Conservation (phyloP, 2,329 filamentous ascomycete genomes). For the Epichloe festucae region DNA sequence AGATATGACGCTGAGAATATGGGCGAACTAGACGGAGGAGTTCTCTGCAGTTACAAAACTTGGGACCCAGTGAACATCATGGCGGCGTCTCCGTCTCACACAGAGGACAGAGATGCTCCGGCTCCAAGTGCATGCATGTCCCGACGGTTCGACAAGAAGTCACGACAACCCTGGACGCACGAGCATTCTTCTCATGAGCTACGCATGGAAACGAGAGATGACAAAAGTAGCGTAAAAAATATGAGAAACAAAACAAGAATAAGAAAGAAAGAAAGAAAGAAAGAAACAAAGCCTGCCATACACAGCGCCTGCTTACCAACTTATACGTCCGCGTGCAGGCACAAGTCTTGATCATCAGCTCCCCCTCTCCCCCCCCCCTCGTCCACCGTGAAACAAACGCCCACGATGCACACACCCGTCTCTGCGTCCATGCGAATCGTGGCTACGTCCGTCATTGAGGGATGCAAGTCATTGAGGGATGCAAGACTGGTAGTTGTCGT, state of each 20-base stretch:
- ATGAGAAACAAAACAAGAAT: rapidly evolving
- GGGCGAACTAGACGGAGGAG: conserved; percentile 38
- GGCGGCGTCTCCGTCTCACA: too few species aligned
- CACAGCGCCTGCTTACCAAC: not conserved
- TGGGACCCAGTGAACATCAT: too few species aligned
- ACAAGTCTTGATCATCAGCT: not conserved
- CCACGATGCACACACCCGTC: not conserved
- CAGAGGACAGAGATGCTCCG: too few species aligned
- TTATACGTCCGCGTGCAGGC: not conserved
- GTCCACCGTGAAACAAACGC: not conserved
- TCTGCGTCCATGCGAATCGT: not conserved
- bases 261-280: not conserved
- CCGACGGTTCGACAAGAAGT: too few species aligned
- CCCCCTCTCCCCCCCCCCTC: not conserved
- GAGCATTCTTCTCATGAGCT: not conserved
- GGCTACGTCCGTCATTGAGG: too few species aligned
- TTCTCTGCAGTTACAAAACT: too few species aligned
- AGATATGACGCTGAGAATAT: conserved; percentile 66
- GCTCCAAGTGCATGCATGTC: too few species aligned
- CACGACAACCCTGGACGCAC: not conserved
- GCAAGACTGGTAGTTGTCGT: too few species aligned
- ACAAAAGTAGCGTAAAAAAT: not conserved
- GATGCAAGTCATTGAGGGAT: too few species aligned
- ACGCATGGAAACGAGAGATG: not conserved
- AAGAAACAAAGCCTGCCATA: not conserved